Evolutionary conservation across 768 basidiomycete species (phyloP).

Genomic region (Lactifluus hygrophoroides): DNA sequence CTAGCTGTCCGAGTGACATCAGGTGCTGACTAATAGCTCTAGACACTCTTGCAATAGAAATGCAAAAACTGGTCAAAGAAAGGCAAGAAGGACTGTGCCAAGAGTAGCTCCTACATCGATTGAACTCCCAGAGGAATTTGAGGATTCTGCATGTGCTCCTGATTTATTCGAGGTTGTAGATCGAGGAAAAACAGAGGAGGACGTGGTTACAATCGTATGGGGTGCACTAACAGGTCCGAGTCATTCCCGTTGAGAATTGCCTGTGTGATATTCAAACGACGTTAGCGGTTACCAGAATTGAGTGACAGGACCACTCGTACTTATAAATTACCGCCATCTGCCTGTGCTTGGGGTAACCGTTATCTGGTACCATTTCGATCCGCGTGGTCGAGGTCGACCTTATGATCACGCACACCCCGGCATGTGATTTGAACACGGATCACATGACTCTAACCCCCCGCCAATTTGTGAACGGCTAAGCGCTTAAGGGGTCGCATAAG

Average conservation of each 20-base stretch:
- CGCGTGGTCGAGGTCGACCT: too few species aligned
- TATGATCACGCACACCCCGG: too few species aligned
- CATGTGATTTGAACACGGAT: too few species aligned
- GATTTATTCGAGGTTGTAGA: background rate
- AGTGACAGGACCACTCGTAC: constrained; percentile 24
- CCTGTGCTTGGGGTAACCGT: constrained; percentile 30
- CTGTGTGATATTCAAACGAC: background rate
- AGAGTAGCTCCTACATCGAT: background rate
- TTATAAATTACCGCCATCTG: constrained; percentile 24
- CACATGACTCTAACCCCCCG: too few species aligned
- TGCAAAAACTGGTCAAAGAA: background rate
- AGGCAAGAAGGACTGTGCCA: background rate
- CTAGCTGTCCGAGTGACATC: constrained; percentile 46
- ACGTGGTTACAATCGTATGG: background rate
- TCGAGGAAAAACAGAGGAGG: background rate
- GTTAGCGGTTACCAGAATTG: background rate
- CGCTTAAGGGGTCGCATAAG: too few species aligned
- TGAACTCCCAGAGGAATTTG: background rate
- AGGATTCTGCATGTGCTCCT: background rate
- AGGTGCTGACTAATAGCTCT: constrained; percentile 37
- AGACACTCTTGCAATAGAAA: constrained; percentile 22
- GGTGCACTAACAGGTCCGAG: background rate
- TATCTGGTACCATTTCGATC: constrained; percentile 55
- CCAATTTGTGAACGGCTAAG: too few species aligned
- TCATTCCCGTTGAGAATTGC: constrained; percentile 5